Percentiles rank a stretch among this genome's conserved stretches.
Conservation (phyloP, 169 alveolate species). For the Neospora caninum region DNA sequence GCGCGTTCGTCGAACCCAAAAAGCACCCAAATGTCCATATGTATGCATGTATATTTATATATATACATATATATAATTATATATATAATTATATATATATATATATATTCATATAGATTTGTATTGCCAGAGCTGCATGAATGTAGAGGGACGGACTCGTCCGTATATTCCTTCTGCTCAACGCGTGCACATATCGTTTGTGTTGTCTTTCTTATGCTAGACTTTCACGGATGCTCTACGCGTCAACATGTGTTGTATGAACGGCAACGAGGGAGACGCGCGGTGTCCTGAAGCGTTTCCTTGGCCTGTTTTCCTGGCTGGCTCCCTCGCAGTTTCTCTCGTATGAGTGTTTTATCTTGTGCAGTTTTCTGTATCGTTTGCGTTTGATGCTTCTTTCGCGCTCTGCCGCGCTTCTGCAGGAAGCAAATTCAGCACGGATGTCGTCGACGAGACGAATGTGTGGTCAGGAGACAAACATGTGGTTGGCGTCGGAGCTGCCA, state of each 20-base stretch:
- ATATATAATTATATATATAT: too few relatives aligned
- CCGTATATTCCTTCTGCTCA: too few relatives aligned
- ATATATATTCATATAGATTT: too few relatives aligned
- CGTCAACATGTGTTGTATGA: too few relatives aligned
- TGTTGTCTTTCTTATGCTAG: neutral
- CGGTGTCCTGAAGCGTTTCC: neutral
- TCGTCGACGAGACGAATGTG: constrained; percentile 38
- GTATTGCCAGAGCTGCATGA: too few relatives aligned
- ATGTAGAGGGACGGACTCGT: too few relatives aligned
- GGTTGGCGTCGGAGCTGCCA: constrained; percentile 26
- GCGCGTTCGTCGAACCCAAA: neutral
- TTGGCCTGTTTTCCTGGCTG: neutral
- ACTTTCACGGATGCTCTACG: too few relatives aligned
- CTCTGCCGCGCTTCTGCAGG: neutral
- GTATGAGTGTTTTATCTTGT: neutral
- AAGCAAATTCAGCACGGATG: constrained; percentile 5
- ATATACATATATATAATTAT: too few relatives aligned
- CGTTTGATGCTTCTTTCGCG: neutral
- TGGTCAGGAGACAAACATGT: constrained; percentile 20
- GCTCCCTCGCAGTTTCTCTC: neutral
- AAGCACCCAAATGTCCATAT: too few relatives aligned
- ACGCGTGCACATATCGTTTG: neutral
- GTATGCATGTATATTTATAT: too few relatives aligned
- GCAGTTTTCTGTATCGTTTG: neutral
- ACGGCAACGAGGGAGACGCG: too few relatives aligned